Conservation (phyloP, 192 early-diverging fungal species). For the Coemansia sp. region DNA sequence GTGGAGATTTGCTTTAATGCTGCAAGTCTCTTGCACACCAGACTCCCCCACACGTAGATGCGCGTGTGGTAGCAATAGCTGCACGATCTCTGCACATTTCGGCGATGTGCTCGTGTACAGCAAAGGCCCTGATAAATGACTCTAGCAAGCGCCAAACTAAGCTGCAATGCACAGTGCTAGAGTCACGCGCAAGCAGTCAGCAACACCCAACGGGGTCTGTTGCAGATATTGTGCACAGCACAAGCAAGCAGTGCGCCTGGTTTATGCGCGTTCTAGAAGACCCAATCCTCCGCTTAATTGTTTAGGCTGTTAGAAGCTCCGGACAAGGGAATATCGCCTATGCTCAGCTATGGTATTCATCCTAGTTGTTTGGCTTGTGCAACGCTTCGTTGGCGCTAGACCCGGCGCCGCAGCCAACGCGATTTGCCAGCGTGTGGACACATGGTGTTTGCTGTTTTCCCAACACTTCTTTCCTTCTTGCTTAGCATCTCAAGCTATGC, state of each 20-base stretch:
- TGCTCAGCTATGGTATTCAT: not conserved
- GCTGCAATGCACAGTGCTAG: not conserved
- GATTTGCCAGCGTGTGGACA: too few relatives aligned
- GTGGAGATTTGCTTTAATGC: not conserved
- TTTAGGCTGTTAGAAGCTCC: not conserved
- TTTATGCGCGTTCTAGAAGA: not conserved
- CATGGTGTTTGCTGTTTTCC: not conserved
- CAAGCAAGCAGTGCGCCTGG: not conserved
- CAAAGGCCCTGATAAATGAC: not conserved
- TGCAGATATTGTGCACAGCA: not conserved
- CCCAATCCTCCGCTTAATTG: not conserved
- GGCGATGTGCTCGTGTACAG: not conserved
- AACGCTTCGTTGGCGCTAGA: not conserved
- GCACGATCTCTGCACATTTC: not conserved
- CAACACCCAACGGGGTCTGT: not conserved
- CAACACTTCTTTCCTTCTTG: not conserved
- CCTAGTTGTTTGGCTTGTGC: not conserved
- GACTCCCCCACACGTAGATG: not conserved
- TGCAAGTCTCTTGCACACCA: not conserved
- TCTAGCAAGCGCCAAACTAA: not conserved
- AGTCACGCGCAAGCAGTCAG: conserved; percentile 2
- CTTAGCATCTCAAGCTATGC: not conserved
- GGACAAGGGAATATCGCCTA: not conserved
- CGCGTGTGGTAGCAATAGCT: not conserved
- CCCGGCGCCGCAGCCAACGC: not conserved